Evolutionary conservation across 108 stramenopile species (phyloP), one percentile per base, ranked within the genome.

Genomic region (Nitzschia sp.): DNA sequence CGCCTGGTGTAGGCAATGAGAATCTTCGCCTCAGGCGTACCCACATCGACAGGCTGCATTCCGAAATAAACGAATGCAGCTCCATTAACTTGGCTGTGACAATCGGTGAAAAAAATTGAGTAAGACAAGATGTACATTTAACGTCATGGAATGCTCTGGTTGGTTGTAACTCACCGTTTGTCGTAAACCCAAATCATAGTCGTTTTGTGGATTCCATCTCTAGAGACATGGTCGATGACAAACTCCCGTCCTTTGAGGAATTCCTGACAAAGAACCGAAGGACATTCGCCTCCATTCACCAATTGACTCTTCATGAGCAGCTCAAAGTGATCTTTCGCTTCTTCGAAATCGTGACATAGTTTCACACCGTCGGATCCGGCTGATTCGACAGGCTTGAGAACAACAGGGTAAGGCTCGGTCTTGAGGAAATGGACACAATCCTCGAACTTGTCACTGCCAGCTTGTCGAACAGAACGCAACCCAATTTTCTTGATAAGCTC

Each of bases 371-470:
- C 82, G n/a, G 71, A 86, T 11, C 97, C 97, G 10, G 97, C 97
- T 19, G 90, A 92, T 73, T 95, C 92, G 14, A 83, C 86, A 14
- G 97, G 97, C 72, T 98, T 98, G 41, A 98, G 70, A 21, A 98
- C 91, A 41, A 93, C 81, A 21, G 90, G 90, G 76, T 81, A 88
- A 8, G 51, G 10, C 57, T 91, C 90, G 1, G 73, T 81, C 10
- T 54, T 50, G 41, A 93, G 59, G 63, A 94, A 95, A 7, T 82
- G 80, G 29, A 92, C 87, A 22, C 91, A 85, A 22, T 85, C 48
- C 51, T 87, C 80, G 70, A 88, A 86, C 57, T 83, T 76, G 41
- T 79, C 75, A 46, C 89, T 82, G 15, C 87, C 88, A 5, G 91
- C 83, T 73, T 97, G 96, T 20, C 88, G 74, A 21, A 91, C 95